Evolutionary conservation across 371 early-diverging fungal genomes (phyloP).

Genomic region (Lichtheimia hyalospora): DNA sequence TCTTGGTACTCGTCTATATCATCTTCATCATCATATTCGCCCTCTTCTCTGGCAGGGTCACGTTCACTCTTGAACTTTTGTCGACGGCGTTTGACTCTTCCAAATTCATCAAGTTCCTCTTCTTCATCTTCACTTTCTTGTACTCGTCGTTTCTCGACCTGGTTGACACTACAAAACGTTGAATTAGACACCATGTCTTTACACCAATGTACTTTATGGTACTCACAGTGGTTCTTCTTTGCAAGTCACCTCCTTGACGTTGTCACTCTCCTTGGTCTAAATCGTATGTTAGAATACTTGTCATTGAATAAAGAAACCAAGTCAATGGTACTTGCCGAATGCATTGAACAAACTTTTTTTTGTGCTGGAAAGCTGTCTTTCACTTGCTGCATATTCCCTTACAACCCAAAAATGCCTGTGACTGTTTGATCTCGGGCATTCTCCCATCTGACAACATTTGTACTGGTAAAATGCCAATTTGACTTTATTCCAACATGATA

Average conservation of each 20-base stretch:
- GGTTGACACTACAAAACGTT: neutral
- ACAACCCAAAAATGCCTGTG: neutral
- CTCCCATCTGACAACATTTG: neutral
- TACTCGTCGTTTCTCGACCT: slow-evolving; percentile 3
- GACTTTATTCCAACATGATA: neutral
- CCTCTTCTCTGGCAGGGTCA: neutral
- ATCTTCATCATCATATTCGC: slow-evolving; percentile 4
- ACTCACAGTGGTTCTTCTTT: too few species aligned
- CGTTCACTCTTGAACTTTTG: slow-evolving; percentile 36
- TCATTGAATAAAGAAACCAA: too few species aligned
- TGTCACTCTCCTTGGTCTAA: neutral
- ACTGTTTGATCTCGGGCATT: neutral
- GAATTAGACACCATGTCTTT: too few species aligned
- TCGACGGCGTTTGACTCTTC: slow-evolving; percentile 45
- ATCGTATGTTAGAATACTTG: too few species aligned
- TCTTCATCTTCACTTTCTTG: slow-evolving; percentile 24
- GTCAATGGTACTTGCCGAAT: neutral
- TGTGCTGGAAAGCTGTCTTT: neutral
- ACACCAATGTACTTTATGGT: too few species aligned
- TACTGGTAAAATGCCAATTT: too few species aligned
- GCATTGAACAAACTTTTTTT: neutral
- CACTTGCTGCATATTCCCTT: neutral
- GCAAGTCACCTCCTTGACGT: neutral
- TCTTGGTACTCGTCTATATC: slow-evolving; percentile 79
- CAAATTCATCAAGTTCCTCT: slow-evolving; percentile 51